Conservation (phyloP, 345 rosid genomes). For the Salix caprea region DNA sequence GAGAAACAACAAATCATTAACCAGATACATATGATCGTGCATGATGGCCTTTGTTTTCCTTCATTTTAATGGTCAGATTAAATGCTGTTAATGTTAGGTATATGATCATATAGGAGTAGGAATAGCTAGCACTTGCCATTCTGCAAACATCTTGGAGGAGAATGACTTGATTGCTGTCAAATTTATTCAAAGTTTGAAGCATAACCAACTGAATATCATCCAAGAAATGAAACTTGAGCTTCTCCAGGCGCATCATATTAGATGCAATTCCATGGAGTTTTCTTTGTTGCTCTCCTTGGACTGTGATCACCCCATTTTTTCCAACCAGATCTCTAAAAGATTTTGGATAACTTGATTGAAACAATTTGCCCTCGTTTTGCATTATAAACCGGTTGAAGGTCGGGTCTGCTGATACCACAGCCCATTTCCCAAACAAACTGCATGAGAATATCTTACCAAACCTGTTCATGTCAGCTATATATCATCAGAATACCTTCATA, state of each 20-base stretch:
- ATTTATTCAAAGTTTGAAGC: slow-evolving; percentile 38
- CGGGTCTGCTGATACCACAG: slow-evolving; percentile 74
- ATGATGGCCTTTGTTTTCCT: background rate
- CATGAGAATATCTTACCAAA: slow-evolving; percentile 77
- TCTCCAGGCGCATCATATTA: slow-evolving; percentile 68
- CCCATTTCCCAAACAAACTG: slow-evolving; percentile 68
- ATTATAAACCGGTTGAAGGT: slow-evolving; percentile 61
- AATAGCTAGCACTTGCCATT: slow-evolving; percentile 40
- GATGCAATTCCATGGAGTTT: slow-evolving; percentile 77
- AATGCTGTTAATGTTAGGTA: too few relatives aligned
- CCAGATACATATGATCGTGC: too few relatives aligned
- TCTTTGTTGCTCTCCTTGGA: slow-evolving; percentile 74
- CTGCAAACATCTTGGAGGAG: slow-evolving; percentile 79
- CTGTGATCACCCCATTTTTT: slow-evolving; percentile 71
- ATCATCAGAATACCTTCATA: background rate
- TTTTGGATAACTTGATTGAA: slow-evolving; percentile 82
- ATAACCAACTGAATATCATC: slow-evolving; percentile 56
- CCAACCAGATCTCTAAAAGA: slow-evolving; percentile 84
- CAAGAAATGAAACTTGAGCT: slow-evolving; percentile 64
- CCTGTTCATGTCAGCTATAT: slow-evolving; percentile 22
- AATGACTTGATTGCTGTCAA: slow-evolving; percentile 46
- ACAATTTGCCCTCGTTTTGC: slow-evolving; percentile 77
- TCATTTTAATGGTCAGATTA: background rate
- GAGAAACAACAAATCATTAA: background rate
- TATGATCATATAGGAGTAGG: background rate